phyloP scores from a whole-genome alignment of 2,329 filamentous ascomycete genomes.

The Esteya vermicola region DNA sequence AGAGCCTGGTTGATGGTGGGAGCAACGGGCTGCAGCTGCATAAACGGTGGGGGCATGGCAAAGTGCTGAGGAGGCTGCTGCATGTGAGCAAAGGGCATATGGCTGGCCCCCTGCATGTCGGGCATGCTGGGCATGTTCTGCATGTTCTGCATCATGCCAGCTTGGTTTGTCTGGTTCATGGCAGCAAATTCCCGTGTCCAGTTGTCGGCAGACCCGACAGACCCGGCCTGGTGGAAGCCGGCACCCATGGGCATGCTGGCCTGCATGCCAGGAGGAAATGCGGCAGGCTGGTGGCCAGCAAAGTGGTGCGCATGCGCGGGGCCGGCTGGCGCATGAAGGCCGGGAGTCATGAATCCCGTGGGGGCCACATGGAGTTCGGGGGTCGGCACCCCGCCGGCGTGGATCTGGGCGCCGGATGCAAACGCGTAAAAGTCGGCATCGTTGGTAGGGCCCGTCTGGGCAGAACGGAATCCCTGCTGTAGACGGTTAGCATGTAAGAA shows the following conservation, averaged over 20 bases:
- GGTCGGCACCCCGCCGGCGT: neutral
- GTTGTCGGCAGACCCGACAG: neutral
- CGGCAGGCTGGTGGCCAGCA: neutral
- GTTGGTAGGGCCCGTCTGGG: neutral
- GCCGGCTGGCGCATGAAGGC: too few relatives aligned
- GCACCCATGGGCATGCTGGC: neutral
- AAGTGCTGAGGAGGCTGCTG: too few relatives aligned
- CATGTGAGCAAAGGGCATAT: neutral
- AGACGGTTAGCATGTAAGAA: neutral
- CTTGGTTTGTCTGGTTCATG: neutral
- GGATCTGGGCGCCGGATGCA: neutral
- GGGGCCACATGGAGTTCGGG: too few relatives aligned
- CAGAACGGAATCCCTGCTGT: constrained; percentile 9
- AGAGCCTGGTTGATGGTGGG: too few relatives aligned
- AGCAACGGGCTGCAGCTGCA: neutral
- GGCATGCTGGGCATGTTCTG: neutral
- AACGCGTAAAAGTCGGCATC: constrained; percentile 10
- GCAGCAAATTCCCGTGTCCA: constrained; percentile 9
- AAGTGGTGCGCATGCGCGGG: neutral
- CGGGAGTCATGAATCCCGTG: neutral
- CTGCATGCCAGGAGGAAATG: neutral
- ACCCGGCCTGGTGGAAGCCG: neutral
- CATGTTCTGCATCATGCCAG: neutral
- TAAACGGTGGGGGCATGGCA: too few relatives aligned
- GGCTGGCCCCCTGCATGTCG: neutral